phyloP scores from a whole-genome alignment of 805 yeast species.

The Spathaspora gorwiae region DNA sequence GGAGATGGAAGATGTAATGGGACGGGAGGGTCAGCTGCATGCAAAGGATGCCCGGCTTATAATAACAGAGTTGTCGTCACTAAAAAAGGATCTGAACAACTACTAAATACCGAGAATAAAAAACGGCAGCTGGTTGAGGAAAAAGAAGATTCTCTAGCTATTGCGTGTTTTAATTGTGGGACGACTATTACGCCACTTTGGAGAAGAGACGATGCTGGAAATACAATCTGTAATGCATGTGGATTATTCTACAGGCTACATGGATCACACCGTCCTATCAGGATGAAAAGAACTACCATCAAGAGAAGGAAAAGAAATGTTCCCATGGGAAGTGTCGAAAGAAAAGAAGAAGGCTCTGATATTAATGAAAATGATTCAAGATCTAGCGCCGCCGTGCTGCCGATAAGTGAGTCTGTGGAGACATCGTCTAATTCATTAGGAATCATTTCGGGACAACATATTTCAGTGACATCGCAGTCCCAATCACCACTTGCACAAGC shows the following conservation, averaged over 20 bases:
- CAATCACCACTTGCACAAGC: too few relatives aligned
- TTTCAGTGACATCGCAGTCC: too few relatives aligned
- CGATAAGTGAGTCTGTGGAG: not conserved
- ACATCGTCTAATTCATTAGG: too few relatives aligned
- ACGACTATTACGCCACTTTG: constrained; percentile 84
- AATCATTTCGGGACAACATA: too few relatives aligned
- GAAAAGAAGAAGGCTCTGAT: not conserved
- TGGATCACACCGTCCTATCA: constrained; percentile 72
- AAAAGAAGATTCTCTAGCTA: constrained; percentile 45
- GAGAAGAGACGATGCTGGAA: constrained; percentile 79
- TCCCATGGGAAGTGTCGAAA: not conserved
- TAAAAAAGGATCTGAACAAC: constrained; percentile 8
- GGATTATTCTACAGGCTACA: constrained; percentile 74
- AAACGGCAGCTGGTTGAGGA: not conserved
- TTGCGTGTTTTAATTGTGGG: constrained; percentile 80
- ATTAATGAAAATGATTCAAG: not conserved
- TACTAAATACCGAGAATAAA: constrained; percentile 1
- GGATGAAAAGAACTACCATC: constrained; percentile 67
- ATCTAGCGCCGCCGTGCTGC: not conserved
- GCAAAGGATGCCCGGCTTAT: constrained; percentile 79
- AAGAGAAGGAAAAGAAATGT: constrained; percentile 61
- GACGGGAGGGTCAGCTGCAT: constrained; percentile 77
- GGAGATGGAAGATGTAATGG: constrained; percentile 84
- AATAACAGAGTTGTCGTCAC: constrained; percentile 58
- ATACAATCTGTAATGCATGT: constrained; percentile 86